Percentiles rank a stretch among this genome's conserved stretches.
Conservation (phyloP, 2,329 filamentous ascomycete species). For the Arthrobotrys megalospora region DNA sequence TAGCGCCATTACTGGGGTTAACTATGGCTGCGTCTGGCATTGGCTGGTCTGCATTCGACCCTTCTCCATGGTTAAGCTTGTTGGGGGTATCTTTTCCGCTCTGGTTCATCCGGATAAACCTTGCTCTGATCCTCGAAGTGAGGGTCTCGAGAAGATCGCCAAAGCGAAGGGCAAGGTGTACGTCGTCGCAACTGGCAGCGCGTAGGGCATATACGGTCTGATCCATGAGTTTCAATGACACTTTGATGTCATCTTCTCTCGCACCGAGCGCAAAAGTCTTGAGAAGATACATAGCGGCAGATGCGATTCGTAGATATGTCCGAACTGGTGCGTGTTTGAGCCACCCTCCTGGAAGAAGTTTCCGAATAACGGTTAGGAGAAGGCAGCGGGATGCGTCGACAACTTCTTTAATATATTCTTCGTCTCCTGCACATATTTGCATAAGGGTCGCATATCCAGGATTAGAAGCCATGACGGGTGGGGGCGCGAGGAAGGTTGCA, state of each 20-base stretch:
- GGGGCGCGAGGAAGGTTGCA: constrained; percentile 75
- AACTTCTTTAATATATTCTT: constrained; percentile 82
- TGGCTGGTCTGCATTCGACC: constrained; percentile 54
- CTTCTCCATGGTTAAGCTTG: constrained; percentile 59
- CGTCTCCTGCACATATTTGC: constrained; percentile 73
- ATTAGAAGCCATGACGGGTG: constrained; percentile 73
- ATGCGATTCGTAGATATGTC: constrained; percentile 89
- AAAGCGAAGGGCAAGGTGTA: constrained; percentile 87
- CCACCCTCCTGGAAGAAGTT: constrained; percentile 80
- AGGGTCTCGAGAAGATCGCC: constrained; percentile 85
- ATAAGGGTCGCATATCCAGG: constrained; percentile 72
- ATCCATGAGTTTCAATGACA: constrained; percentile 82
- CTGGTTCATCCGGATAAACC: constrained; percentile 74
- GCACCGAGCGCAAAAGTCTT: constrained; percentile 88
- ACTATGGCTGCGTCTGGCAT: constrained; percentile 61
- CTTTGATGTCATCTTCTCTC: constrained; percentile 81
- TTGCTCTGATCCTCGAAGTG: constrained; percentile 79
- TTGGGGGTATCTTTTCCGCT: constrained; percentile 66
- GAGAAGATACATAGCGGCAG: constrained; percentile 85
- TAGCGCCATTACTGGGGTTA: constrained; percentile 57
- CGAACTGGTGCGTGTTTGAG: constrained; percentile 86
- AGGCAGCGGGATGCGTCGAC: constrained; percentile 83
- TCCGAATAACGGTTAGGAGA: constrained; percentile 82
- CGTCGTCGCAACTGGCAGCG: constrained; percentile 85
- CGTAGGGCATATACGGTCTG: constrained; percentile 80